Conservation (phyloP, 2,329 filamentous ascomycete genomes). For the Epichloe baconii region DNA sequence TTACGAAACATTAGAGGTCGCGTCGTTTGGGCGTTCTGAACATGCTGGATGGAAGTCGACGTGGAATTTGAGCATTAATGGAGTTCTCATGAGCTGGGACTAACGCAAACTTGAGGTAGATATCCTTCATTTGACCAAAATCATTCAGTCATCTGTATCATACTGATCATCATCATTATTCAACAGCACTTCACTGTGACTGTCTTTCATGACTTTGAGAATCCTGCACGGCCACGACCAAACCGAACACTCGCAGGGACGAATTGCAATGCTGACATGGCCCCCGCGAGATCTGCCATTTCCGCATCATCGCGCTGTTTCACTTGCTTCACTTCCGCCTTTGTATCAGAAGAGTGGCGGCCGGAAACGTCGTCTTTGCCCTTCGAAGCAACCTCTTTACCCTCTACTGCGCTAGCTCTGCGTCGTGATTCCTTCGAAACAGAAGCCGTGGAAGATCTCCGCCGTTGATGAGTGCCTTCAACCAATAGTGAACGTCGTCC, state of each 20-base stretch:
- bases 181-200: conserved; percentile 10
- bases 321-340: conserved; percentile 8
- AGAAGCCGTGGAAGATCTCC: conserved; percentile 31
- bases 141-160: conserved; percentile 16
- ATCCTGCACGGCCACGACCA: conserved; percentile 43
- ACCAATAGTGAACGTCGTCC: conserved; percentile 66
- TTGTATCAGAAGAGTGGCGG: conserved; percentile 8
- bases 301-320: conserved; percentile 28
- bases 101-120: conserved; percentile 20
- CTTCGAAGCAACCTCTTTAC: conserved; percentile 4
- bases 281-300: conserved; percentile 50
- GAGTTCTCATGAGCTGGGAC: neutral
- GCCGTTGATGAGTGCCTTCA: conserved; percentile 36
- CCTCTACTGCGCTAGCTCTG: conserved; percentile 20
- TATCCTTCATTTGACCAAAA: conserved; percentile 20
- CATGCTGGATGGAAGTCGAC: neutral
- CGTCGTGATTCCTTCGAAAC: conserved; percentile 21
- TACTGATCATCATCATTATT: conserved; percentile 18
- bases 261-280: conserved; percentile 62
- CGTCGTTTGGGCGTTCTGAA: conserved; percentile 9
- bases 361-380: conserved; percentile 8
- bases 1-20: neutral
- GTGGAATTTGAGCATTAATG: neutral
- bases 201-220: conserved; percentile 30
- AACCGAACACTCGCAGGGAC: conserved; percentile 56